Base-by-base conservation (phyloP, 2,329 filamentous ascomycete species). In the Fusarium domesticum region DNA sequence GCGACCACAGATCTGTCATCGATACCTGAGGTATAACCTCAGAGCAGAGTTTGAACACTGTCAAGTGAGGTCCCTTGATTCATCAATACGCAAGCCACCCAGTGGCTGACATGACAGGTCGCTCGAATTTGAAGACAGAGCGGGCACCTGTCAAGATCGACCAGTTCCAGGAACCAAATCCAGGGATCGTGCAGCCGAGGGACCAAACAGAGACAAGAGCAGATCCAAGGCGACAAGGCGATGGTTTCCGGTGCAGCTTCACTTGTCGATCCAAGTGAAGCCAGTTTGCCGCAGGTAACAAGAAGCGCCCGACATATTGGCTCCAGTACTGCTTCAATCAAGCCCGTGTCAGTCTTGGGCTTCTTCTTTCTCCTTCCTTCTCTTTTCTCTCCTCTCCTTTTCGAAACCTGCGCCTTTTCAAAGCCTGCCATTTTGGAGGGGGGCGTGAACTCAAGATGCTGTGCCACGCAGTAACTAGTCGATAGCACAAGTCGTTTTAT, bases 401-500 rank as follows among this genome's bases (percentile, higher is more conserved):
- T 33, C 43, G 20, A 11, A 23, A 6, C 20, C 23, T 28, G 3
- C 31, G n/a, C 15, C 31, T 33, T 16, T 11, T 18, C 31, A 18
- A 6, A 6, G 12, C 30, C 14, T 12, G 14, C n/a, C n/a, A 18
- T 28, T 28, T 28, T 33, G 8, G 16, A 33, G n/a, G 16, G 30
- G 31, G 23, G 23, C 23, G n/a, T 18, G 31, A 8, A 33, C 16
- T 33, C 15, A 18, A 15, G n/a, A n/a, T 15, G 31, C n/a, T 33
- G 31, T 7, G 31, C 31, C n/a, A 15, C n/a, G n/a, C 6, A 10
- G 8, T n/a, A n/a, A n/a, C n/a, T 15, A 37, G 51, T 37, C 28
- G 34, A 37, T 43, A 48, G 39, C 39, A 37, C 11, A 46, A 46
- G 39, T 25, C 39, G 33, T 8, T 33, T 53, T 51, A 33, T 48